These are phyloP conservation scores for Prosopis cineraria DNA, from an alignment of 306 rosid genomes.

Conservation along the genomic window DNA sequence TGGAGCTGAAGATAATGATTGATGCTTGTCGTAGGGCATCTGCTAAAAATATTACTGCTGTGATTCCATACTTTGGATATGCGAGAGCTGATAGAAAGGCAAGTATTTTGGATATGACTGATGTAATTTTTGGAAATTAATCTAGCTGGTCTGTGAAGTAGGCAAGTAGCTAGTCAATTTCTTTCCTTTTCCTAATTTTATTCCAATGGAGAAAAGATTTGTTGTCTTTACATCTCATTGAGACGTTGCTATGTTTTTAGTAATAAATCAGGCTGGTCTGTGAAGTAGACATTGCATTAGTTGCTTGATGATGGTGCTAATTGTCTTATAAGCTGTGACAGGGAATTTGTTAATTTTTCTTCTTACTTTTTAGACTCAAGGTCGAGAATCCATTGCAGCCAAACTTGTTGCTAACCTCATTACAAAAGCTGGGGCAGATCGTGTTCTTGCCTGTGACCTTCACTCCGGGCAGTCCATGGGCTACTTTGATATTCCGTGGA, in stretches of 20 bases:
- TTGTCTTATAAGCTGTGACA: slow-evolving; percentile 7
- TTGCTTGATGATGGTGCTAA: slow-evolving; percentile 13
- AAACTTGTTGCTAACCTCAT: slow-evolving; percentile 92
- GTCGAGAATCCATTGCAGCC: slow-evolving; percentile 98
- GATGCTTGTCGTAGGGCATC: slow-evolving; percentile 99
- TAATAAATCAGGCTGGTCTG: not conserved
- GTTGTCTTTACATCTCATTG: not conserved
- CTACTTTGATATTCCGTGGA: slow-evolving; percentile 99
- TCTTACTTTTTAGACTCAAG: slow-evolving; percentile 68
- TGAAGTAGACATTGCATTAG: not conserved
- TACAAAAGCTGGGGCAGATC: slow-evolving; percentile 95
- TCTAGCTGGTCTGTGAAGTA: slow-evolving; percentile 8
- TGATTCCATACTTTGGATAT: slow-evolving; percentile 96
- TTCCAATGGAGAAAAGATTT: not conserved
- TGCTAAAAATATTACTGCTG: slow-evolving; percentile 87
- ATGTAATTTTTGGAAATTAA: not conserved
- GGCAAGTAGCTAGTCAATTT: not conserved
- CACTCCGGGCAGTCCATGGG: slow-evolving; percentile 99
- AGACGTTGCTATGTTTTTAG: not conserved
- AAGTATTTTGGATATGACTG: slow-evolving; percentile 28
- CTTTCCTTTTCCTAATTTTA: not conserved
- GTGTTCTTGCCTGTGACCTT: slow-evolving; percentile 98
- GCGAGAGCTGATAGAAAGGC: slow-evolving; percentile 99
- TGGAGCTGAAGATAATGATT: slow-evolving; percentile 88
- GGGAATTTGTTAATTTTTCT: not conserved